phyloP scores from a whole-genome alignment of 2,329 filamentous ascomycete genomes.

The Cercospora sesami region DNA sequence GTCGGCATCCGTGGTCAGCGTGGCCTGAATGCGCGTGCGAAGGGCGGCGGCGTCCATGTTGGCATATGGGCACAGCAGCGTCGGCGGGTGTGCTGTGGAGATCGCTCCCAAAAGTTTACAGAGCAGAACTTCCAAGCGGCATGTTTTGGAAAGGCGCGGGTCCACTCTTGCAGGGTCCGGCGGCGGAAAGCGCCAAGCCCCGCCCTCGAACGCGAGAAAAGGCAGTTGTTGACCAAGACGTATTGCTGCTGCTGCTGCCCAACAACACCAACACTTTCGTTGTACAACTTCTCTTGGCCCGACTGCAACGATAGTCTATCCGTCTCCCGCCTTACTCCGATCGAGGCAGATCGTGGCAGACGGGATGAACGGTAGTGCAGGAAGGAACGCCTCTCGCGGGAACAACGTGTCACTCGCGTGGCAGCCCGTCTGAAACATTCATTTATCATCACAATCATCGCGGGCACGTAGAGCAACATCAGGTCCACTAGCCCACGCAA shows the following conservation, averaged over 20 bases:
- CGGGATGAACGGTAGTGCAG: background rate
- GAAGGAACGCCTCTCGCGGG: background rate
- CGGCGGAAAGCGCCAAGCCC: background rate
- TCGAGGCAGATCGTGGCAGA: background rate
- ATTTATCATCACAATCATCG: background rate
- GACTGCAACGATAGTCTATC: background rate
- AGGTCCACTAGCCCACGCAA: no score
- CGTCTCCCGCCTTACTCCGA: background rate
- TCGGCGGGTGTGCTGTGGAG: background rate
- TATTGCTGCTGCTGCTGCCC: background rate
- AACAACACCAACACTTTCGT: background rate
- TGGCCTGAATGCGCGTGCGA: slow-evolving; percentile 74
- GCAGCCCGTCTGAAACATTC: background rate
- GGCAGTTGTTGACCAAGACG: background rate
- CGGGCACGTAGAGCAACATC: no score
- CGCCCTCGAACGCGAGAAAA: background rate
- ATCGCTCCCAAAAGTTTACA: slow-evolving; percentile 1
- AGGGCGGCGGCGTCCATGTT: slow-evolving; percentile 72
- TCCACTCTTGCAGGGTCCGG: background rate
- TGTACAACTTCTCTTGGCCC: background rate
- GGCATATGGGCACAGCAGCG: slow-evolving; percentile 2
- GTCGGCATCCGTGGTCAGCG: slow-evolving; percentile 72
- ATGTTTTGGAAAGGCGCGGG: background rate
- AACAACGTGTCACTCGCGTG: slow-evolving; percentile 1
- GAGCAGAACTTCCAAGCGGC: background rate